Evolutionary conservation across 352 stramenopile genomes (phyloP).

Genomic region (Phytophthora brassicae): DNA sequence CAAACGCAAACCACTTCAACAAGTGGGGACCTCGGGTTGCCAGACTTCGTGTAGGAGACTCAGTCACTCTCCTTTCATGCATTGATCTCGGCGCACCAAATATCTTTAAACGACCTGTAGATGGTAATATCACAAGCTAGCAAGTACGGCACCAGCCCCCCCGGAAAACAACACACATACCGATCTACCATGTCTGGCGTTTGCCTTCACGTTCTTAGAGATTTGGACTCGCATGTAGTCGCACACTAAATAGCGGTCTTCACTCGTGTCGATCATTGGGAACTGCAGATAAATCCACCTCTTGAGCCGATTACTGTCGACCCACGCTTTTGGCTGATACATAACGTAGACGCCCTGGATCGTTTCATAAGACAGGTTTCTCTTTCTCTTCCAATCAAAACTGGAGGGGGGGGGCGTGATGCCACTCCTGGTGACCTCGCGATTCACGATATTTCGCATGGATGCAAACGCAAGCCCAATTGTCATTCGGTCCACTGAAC

Average conservation of each 20-base stretch:
- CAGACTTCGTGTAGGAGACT: neutral
- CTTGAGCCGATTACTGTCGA: conserved; percentile 5
- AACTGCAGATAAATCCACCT: conserved; percentile 4
- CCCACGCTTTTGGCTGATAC: conserved; percentile 10
- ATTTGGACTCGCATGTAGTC: conserved; percentile 8
- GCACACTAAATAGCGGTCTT: conserved; percentile 4
- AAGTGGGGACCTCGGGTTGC: neutral
- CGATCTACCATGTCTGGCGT: neutral
- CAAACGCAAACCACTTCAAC: neutral
- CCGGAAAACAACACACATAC: conserved; percentile 8
- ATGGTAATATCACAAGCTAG: conserved; percentile 9
- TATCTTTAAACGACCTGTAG: conserved; percentile 17
- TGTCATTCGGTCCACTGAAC: conserved; percentile 21
- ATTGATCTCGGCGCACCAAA: conserved; percentile 1
- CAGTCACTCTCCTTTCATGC: conserved; percentile 14
- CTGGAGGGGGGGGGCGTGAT: conserved; percentile 17
- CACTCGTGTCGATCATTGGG: neutral
- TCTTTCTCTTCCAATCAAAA: conserved; percentile 16
- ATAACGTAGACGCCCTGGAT: conserved; percentile 3
- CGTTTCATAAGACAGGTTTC: neutral
- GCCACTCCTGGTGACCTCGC: conserved; percentile 5
- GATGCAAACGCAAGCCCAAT: conserved; percentile 28
- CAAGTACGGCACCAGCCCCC: conserved; percentile 2
- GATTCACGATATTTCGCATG: conserved; percentile 25
- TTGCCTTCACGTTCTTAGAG: conserved; percentile 15